These are phyloP conservation scores for Immersiella caudata DNA, from an alignment of 495 filamentous ascomycete genomes.

Conservation along the genomic window DNA sequence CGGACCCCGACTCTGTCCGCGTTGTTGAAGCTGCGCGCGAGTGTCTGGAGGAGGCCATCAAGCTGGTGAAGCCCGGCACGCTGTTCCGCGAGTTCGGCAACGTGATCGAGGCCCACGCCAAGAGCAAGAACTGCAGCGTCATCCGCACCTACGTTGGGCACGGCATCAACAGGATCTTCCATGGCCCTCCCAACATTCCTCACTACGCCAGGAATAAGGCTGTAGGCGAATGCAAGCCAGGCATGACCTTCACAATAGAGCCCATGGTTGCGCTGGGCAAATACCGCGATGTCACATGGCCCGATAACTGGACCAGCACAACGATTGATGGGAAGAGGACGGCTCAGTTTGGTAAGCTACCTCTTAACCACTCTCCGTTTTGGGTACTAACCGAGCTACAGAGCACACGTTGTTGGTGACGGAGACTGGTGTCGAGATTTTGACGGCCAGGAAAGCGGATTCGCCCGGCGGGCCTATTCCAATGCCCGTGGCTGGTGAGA, in stretches of 20 bases:
- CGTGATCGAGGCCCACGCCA: conserved; percentile 84
- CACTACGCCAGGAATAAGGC: conserved; percentile 93
- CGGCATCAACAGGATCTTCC: conserved; percentile 84
- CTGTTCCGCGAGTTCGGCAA: conserved; percentile 83
- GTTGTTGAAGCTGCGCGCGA: conserved; percentile 82
- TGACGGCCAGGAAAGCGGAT: conserved; percentile 79
- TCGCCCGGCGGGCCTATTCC: conserved; percentile 84
- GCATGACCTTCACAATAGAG: conserved; percentile 94
- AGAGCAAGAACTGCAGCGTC: conserved; percentile 74
- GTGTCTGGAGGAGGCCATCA: conserved; percentile 80
- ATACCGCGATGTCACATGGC: conserved; percentile 82
- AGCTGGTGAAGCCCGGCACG: conserved; percentile 83
- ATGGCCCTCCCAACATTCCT: conserved; percentile 80
- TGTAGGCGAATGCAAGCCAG: conserved; percentile 79
- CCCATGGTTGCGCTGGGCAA: conserved; percentile 88
- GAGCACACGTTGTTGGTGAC: conserved; percentile 96
- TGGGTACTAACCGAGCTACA: conserved; percentile 29
- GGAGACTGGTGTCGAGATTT: conserved; percentile 86
- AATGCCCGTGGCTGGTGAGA: conserved; percentile 51
- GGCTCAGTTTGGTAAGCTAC: conserved; percentile 71
- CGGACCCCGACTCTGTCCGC: conserved; percentile 77
- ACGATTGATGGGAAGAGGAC: conserved; percentile 81
- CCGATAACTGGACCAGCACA: conserved; percentile 87
- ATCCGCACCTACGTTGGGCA: conserved; percentile 91
- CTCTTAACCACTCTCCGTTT: neutral